Conservation (phyloP, 129 eudicot species). For the Artemisia argyi region DNA sequence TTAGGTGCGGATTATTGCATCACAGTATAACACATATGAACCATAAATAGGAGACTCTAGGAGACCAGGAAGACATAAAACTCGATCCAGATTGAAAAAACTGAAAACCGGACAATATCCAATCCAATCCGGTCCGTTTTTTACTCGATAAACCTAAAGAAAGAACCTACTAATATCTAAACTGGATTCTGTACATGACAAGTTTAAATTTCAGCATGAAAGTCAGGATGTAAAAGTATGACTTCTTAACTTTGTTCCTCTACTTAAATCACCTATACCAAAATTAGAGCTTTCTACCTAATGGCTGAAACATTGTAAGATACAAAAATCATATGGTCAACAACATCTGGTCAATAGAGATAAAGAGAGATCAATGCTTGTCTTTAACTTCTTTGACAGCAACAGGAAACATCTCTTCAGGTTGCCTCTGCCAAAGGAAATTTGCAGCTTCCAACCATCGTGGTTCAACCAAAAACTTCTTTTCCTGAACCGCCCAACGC, state of each 20-base stretch:
- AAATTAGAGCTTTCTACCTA: conserved; percentile 11
- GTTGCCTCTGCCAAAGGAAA: conserved; percentile 66
- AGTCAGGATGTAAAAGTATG: conserved; percentile 6
- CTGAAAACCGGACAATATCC: no score
- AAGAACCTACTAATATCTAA: background rate
- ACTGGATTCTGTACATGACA: conserved; percentile 21
- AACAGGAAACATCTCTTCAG: conserved; percentile 75
- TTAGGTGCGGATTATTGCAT: no score
- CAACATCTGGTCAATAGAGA: conserved; percentile 17
- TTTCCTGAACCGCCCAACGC: conserved; percentile 70
- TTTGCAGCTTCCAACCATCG: conserved; percentile 84
- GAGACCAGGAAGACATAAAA: no score
- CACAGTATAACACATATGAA: no score
- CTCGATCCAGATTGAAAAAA: no score
- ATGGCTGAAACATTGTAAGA: background rate
- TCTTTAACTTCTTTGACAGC: conserved; percentile 44
- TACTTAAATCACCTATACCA: conserved; percentile 19
- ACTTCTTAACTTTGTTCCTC: conserved; percentile 1
- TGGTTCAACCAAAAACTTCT: conserved; percentile 72
- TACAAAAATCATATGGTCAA: conserved; percentile 12
- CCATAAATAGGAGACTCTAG: no score
- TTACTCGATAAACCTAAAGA: background rate
- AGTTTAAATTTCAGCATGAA: conserved; percentile 19
- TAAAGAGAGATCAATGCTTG: conserved; percentile 15
- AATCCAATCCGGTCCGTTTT: background rate